These are phyloP conservation scores for Physcomitrium patens DNA, from an alignment of 225 moss, liverwort and hornwort species.

Conservation along the genomic window DNA sequence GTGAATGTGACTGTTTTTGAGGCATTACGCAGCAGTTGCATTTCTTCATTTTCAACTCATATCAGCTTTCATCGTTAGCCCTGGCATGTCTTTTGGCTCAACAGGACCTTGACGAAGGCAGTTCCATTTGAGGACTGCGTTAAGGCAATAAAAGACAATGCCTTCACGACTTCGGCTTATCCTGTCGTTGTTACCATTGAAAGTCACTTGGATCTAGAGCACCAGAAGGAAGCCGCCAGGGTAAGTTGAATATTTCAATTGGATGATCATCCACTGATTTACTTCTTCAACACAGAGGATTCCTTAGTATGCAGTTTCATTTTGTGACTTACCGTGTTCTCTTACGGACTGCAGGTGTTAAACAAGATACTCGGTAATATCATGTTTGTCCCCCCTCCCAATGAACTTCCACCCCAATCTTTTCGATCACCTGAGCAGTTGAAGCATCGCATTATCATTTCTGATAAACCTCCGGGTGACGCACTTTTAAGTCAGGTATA, in stretches of 20 bases:
- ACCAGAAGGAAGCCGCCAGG: conserved; percentile 79
- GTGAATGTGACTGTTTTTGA: too few relatives aligned
- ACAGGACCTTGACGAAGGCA: conserved; percentile 83
- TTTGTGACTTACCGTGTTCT: not conserved
- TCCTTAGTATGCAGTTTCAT: not conserved
- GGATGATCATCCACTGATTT: not conserved
- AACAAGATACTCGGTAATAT: conserved; percentile 47
- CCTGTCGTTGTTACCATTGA: conserved; percentile 96
- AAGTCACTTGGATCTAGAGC: conserved; percentile 64
- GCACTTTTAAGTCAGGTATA: conserved; percentile 62
- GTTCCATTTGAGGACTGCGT: conserved; percentile 79
- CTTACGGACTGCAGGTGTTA: conserved; percentile 54
- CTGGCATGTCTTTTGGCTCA: conserved; percentile 24
- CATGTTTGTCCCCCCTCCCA: conserved; percentile 60
- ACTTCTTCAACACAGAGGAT: not conserved
- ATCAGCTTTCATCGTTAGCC: not conserved
- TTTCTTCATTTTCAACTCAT: not conserved
- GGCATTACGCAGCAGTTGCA: too few relatives aligned
- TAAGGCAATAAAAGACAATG: conserved; percentile 63
- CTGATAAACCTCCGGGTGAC: conserved; percentile 74
- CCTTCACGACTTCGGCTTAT: conserved; percentile 69
- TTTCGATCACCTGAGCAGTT: conserved; percentile 73
- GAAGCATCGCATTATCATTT: conserved; percentile 79
- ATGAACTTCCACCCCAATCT: conserved; percentile 55
- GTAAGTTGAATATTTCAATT: conserved; percentile 35